Evolutionary conservation across 345 rosid genomes (phyloP), one percentile per base, ranked within the genome.

Genomic region (Hibiscus tridactylites): DNA sequence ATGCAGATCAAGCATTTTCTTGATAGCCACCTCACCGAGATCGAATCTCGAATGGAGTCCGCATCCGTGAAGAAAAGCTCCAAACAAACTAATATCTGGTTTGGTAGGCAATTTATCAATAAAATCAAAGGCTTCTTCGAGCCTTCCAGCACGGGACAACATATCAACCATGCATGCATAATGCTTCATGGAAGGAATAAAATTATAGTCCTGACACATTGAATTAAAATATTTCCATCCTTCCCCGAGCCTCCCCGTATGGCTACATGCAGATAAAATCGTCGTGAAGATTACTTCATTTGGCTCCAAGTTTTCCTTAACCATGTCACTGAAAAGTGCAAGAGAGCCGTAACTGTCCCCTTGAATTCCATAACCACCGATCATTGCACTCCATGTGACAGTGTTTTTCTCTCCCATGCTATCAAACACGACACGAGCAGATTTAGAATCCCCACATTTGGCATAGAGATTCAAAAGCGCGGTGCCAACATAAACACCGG

Each of bases 61-160:
- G 73, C 98, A 93, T 35, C 98, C 98, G 35, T 91, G 97, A 71
- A 90, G 97, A 79, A 91, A 88, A 33, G 98, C 92, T 46, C 90
- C 92, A 35, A 83, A 86, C 74, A 88, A 73, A 74, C 85, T 78
- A 69, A 72, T 78, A 59, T 78, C 86, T 31, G 97, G 97, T 73
- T 83, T 75, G 74, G 84, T 71, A 2, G 96, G 97, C 96, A 88
- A 83, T 62, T 83, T 85, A 71, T 86, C 82, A 5, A 93, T 79
- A 74, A 93, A 80, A 3, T 87, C 86, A 75, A 84, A 79, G 28
- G 92, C 98, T 74, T 93, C 96, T 73, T 89, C 96, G 2, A 91
- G 90, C 78, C 84, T 89, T 47, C 98, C 97, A 62, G 92, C 90
- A 68, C 97, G 88, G 72, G 98, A 87, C 60, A 93, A 73, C 78